A percentile compares a stretch with the other conserved stretches of the same genome.
Evolutionary conservation across 2,329 filamentous ascomycete genomes (phyloP).

Genomic region (Fusarium sororula): DNA sequence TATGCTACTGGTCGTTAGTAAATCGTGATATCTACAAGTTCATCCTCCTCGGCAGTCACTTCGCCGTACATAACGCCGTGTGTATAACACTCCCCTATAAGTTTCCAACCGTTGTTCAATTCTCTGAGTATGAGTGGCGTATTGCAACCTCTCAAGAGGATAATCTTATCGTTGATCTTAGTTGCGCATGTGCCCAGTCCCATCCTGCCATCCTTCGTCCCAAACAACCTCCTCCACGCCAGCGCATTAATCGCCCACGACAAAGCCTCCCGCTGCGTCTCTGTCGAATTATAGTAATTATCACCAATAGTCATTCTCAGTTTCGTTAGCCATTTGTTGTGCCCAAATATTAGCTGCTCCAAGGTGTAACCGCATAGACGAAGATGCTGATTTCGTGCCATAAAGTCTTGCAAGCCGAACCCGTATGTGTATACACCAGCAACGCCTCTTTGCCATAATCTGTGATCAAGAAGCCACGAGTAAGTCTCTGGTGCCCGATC

Average conservation of each 20-base stretch:
- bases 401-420: neutral
- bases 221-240: neutral
- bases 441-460: neutral
- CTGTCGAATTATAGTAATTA: neutral
- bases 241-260: slow-evolving; percentile 9
- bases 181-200: neutral
- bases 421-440: neutral
- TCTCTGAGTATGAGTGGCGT: neutral
- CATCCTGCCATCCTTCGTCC: neutral
- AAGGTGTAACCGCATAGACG: neutral
- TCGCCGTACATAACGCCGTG: slow-evolving; percentile 16
- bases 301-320: too few relatives aligned
- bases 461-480: neutral
- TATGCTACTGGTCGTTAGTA: neutral
- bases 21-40: neutral
- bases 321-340: neutral
- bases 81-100: neutral
- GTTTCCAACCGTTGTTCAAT: fast-evolving
- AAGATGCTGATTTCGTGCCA: neutral
- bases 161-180: neutral
- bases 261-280: neutral
- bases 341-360: neutral
- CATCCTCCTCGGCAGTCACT: fast-evolving
- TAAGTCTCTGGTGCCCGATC: too few relatives aligned
- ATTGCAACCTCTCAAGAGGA: neutral